Percentiles rank a stretch among this genome's conserved stretches.
Evolutionary conservation across 2,329 filamentous ascomycete genomes (phyloP).

Genomic region (Falciphora oryzae): DNA sequence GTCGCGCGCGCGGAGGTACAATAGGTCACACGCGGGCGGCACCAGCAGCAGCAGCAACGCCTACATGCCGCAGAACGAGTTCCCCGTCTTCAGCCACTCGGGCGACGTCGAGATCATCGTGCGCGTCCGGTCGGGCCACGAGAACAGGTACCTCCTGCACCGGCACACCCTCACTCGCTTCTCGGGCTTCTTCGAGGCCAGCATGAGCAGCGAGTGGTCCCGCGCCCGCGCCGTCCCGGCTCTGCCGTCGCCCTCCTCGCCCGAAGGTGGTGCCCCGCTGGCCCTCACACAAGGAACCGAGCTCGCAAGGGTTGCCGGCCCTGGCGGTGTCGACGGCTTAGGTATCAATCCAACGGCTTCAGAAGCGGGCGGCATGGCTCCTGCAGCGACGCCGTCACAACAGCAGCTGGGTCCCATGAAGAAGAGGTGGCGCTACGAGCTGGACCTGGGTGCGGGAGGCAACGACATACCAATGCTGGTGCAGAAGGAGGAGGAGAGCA

Average conservation of each 20-base stretch:
- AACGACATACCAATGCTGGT: constrained; percentile 84
- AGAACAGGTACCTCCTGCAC: constrained; percentile 84
- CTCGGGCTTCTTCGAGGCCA: constrained; percentile 89
- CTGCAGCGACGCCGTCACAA: constrained; percentile 23
- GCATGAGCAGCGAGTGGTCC: constrained; percentile 75
- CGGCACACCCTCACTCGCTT: constrained; percentile 81
- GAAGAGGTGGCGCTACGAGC: constrained; percentile 78
- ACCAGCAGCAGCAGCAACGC: constrained; percentile 30
- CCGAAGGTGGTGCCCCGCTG: constrained; percentile 16
- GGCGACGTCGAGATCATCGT: constrained; percentile 91
- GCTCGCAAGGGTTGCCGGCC: constrained; percentile 41
- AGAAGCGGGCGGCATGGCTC: background rate
- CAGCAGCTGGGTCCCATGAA: constrained; percentile 30
- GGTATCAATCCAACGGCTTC: background rate
- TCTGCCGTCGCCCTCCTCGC: constrained; percentile 24
- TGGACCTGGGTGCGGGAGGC: constrained; percentile 67
- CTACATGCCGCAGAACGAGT: constrained; percentile 77
- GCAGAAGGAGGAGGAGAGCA: constrained; percentile 59
- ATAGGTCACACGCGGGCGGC: constrained; percentile 74
- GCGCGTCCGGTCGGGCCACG: constrained; percentile 55
- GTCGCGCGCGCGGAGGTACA: constrained; percentile 46
- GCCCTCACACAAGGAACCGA: constrained; percentile 26
- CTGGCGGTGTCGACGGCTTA: background rate
- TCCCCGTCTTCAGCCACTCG: constrained; percentile 82
- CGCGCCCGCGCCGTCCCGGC: constrained; percentile 30